Percentiles rank a stretch among this genome's conserved stretches.
These are phyloP conservation scores for Pseudonitzschia delicatissima DNA, from an alignment of 108 stramenopile genomes.

Conservation along the genomic window DNA sequence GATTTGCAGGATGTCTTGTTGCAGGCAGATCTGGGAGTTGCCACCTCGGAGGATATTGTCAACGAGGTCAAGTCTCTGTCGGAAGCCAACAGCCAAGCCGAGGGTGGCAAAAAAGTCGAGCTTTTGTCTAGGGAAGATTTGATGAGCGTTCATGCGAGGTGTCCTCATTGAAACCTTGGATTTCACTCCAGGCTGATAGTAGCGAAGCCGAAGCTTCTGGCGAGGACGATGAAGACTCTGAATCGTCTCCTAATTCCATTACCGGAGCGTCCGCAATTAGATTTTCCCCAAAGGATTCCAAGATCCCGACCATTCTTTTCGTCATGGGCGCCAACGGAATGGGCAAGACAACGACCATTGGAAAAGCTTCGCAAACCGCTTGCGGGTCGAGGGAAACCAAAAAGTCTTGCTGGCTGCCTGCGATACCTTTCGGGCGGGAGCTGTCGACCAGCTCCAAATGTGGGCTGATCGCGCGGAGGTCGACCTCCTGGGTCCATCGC, in stretches of 20 bases:
- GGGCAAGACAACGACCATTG: slow-evolving; percentile 93
- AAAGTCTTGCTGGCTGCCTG: slow-evolving; percentile 89
- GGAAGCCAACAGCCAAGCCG: background rate
- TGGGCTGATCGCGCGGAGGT: slow-evolving; percentile 88
- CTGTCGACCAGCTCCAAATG: slow-evolving; percentile 89
- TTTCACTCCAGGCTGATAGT: slow-evolving; percentile 4
- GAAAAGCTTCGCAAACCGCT: slow-evolving; percentile 90
- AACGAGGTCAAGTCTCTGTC: slow-evolving; percentile 65
- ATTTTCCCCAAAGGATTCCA: slow-evolving; percentile 39
- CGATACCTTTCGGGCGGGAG: slow-evolving; percentile 95
- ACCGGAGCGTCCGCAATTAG: slow-evolving; percentile 45
- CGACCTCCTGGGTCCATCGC: slow-evolving; percentile 76
- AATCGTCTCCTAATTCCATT: background rate
- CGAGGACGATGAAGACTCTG: slow-evolving; percentile 5
- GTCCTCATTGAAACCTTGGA: slow-evolving; percentile 75
- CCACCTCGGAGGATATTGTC: slow-evolving; percentile 74
- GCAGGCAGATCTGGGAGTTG: slow-evolving; percentile 79
- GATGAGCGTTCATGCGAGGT: slow-evolving; percentile 71
- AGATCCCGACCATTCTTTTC: slow-evolving; percentile 68
- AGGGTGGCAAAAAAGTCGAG: slow-evolving; percentile 13
- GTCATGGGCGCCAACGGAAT: slow-evolving; percentile 89
- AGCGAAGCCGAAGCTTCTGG: background rate
- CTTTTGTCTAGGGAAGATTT: slow-evolving; percentile 65
- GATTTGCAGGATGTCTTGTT: slow-evolving; percentile 70
- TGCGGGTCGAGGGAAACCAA: slow-evolving; percentile 74